phyloP scores from a whole-genome alignment of 2,329 filamentous ascomycete species.

The Aspergillus texensis region DNA sequence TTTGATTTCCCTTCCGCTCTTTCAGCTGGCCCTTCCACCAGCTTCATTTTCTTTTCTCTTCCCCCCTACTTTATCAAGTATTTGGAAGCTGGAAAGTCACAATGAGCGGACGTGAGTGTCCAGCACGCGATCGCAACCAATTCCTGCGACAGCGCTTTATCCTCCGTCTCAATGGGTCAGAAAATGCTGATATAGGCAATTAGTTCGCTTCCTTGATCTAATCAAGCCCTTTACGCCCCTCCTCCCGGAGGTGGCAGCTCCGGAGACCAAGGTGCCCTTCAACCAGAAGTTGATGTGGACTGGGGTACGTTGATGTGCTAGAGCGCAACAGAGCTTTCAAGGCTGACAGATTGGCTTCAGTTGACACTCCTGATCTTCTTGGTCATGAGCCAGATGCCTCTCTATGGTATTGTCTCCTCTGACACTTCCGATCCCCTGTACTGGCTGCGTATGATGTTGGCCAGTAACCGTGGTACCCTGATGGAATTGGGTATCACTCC shows the following conservation, averaged over 20 bases:
- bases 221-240: slow-evolving; percentile 99
- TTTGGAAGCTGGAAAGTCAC: slow-evolving; percentile 46
- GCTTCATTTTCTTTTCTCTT: slow-evolving; percentile 31
- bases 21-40: slow-evolving; percentile 38
- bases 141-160: slow-evolving; percentile 22
- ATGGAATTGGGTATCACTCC: slow-evolving; percentile 98
- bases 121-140: slow-evolving; percentile 32
- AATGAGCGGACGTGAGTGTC: slow-evolving; percentile 62
- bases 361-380: slow-evolving; percentile 97
- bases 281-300: slow-evolving; percentile 98
- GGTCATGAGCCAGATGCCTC: slow-evolving; percentile 99
- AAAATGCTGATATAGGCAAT: slow-evolving; percentile 27
- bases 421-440: slow-evolving; percentile 98
- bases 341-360: slow-evolving; percentile 35
- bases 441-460: slow-evolving; percentile 99
- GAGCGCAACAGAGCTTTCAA: slow-evolving; percentile 17
- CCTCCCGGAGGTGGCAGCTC: slow-evolving; percentile 97
- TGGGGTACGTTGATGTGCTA: slow-evolving; percentile 54
- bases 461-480: slow-evolving; percentile 93
- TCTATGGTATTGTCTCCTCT: slow-evolving; percentile 98
- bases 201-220: slow-evolving; percentile 98
- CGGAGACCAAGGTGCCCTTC: slow-evolving; percentile 98
- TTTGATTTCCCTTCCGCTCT: slow-evolving; percentile 31
- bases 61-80: slow-evolving; percentile 22
- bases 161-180: slow-evolving; percentile 28